phyloP scores from a whole-genome alignment of 768 basidiomycete genomes.

The Omphalotus guepiniiformis region DNA sequence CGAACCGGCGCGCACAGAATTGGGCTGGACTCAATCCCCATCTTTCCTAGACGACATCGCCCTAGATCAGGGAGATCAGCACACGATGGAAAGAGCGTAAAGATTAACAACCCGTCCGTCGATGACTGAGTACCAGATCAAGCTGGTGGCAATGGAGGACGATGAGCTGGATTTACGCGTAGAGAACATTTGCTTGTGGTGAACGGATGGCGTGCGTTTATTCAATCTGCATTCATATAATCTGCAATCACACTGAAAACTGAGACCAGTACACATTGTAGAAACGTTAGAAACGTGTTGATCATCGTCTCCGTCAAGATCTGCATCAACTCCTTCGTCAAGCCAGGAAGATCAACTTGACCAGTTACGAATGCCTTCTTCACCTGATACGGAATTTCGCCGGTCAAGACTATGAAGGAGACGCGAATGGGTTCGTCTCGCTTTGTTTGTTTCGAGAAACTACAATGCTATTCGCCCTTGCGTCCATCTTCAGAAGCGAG shows the following conservation, averaged over 20 bases:
- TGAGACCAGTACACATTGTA: no score
- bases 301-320: conserved; percentile 27
- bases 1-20: background rate
- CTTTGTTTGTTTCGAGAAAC: background rate
- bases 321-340: conserved; percentile 31
- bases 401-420: conserved; percentile 33
- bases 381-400: conserved; percentile 46
- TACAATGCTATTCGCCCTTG: no score
- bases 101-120: no score
- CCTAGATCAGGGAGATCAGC: background rate
- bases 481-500: no score
- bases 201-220: conserved; percentile 63
- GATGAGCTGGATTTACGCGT: conserved; percentile 41
- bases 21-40: conserved; percentile 19
- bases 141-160: conserved; percentile 19
- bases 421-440: conserved; percentile 48
- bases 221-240: background rate
- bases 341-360: conserved; percentile 44
- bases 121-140: no score
- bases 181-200: conserved; percentile 52
- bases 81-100: background rate
- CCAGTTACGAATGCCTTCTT: conserved; percentile 37
- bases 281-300: conserved; percentile 30
- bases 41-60: conserved; percentile 38
- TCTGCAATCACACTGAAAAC: background rate